Evolutionary conservation across 1,284 basidiomycete genomes (phyloP), one percentile per base, ranked within the genome.

Genomic region (Singerocomus inundabilis): DNA sequence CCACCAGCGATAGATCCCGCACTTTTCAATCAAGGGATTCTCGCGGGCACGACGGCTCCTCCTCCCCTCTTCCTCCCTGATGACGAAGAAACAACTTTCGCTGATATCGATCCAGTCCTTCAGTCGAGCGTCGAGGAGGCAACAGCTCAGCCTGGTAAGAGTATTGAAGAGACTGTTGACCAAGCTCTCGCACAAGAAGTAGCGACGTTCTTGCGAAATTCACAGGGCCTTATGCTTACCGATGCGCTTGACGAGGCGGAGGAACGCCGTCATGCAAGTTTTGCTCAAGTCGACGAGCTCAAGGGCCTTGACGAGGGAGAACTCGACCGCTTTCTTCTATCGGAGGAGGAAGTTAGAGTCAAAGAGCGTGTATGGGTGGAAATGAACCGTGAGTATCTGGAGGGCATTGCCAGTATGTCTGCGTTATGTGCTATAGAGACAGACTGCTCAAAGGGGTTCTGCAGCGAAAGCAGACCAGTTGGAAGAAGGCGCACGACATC

Each of bases 351-450:
- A 69, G 87, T 92, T 6, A 83, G 80, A 65, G 81, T 93, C 63
- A 97, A 95, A 68, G 93, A 96, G 63, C 84, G 94, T 25, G 84
- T 99, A 16, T 99, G 97, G 97, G 91, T 98, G 54, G 93, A 96
- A 70, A 79, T 95, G 66, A 99, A 99, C 70, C 83, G 82, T 57
- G 93, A 97, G 48, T 99, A 97, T 73, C 72, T 99, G 44, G 91
- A 97, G 67, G 85, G 89, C 29, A 76, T 95, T 39, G 92, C 91
- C 53, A 84, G 91, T 91, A 63, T 68, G 83, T 76, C 48, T 52
- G 32, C 24, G 30, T 30, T 36, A 6, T 44, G 7, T 39, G 38
- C 46, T 55, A 24, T 51, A n/a, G n/a, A n/a, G 54, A 50, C 48
- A 25, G 68, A 66, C 77, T 69, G 71, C 75, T 79, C 56, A 80